Base-by-base conservation (phyloP, 345 rosid species). In the Boechera retrofracta region DNA sequence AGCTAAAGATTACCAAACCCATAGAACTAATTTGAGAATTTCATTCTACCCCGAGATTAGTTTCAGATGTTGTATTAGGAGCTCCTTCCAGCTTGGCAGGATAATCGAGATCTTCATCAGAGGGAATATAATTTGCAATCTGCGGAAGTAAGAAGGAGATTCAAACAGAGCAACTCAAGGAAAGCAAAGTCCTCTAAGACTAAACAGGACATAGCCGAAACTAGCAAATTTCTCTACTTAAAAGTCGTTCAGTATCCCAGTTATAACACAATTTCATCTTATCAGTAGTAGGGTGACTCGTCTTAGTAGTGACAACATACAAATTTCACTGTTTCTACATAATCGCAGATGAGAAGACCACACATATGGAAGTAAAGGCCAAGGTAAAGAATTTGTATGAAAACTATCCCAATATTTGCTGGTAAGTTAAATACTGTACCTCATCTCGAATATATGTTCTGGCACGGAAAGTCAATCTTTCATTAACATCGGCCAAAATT, bases 381-480 rank as follows among this genome's bases (percentile, higher is more conserved):
- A 72, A 5, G 31, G 67, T 29, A 66, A 44, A 8, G 21, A 31
- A 59, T 12, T 32, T 42, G 52, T 51, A 26, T 33, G 13, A 68
- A 49, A 78, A 52, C 69, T 60, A 60, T 78, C 28, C 42, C 55
- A 33, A 54, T 39, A n/a, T 72, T 35, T 72, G 24, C 51, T 42
- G 16, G 64, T 51, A 67, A 59, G 51, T 53, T 67, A 59, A 24
- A 26, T 38, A 52, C n/a, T 5, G 53, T 59, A 92, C 99, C 95
- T 95, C 99, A 74, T 92, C 99, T 68, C 96, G 86, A 53, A 95
- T 90, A 84, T 95, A 85, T 29, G 98, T 92, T 79, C 99, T 92
- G 81, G 98, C 97, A 81, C 97, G 96, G 81, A 95, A 95, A 58
- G 99, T 92, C 80, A 95, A 80, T 66, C 99, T 89, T 79, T 89